Evolutionary conservation across 2,329 filamentous ascomycete species (phyloP).

Genomic region (Hypoxylon sp.): DNA sequence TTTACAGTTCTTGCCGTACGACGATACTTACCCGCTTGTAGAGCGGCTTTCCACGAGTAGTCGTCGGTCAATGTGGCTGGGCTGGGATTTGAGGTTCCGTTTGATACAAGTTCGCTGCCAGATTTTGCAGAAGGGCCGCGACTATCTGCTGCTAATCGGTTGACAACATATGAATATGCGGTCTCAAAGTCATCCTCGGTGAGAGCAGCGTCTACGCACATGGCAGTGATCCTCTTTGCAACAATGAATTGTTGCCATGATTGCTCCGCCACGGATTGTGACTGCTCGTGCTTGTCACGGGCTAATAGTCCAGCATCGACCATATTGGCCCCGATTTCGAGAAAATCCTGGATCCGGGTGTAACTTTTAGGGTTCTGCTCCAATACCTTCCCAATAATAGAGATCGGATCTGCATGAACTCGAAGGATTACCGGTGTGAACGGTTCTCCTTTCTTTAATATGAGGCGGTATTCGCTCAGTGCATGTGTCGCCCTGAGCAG

Average conservation of each 20-base stretch:
- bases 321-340: conserved; percentile 77
- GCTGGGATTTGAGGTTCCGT: conserved; percentile 42
- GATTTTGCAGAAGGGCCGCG: conserved; percentile 20
- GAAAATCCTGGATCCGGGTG: conserved; percentile 78
- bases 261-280: conserved; percentile 46
- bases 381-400: conserved; percentile 78
- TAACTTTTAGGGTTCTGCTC: conserved; percentile 82
- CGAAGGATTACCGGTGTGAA: conserved; percentile 83
- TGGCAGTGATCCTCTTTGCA: conserved; percentile 78
- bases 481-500: conserved; percentile 80
- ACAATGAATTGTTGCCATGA: conserved; percentile 57
- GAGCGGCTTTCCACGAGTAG: conserved; percentile 82
- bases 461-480: conserved; percentile 81
- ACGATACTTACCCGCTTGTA: conserved; percentile 82
- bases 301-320: conserved; percentile 69
- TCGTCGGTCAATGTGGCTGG: conserved; percentile 62
- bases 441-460: conserved; percentile 82
- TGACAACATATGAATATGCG: conserved; percentile 85
- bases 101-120: conserved; percentile 46
- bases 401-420: conserved; percentile 81
- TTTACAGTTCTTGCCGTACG: conserved; percentile 66
- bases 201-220: conserved; percentile 84
- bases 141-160: conserved; percentile 66
- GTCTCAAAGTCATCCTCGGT: conserved; percentile 86
- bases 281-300: conserved; percentile 49